Base-by-base conservation (phyloP, 148 eudicot genomes). In the Oxyria digyna region DNA sequence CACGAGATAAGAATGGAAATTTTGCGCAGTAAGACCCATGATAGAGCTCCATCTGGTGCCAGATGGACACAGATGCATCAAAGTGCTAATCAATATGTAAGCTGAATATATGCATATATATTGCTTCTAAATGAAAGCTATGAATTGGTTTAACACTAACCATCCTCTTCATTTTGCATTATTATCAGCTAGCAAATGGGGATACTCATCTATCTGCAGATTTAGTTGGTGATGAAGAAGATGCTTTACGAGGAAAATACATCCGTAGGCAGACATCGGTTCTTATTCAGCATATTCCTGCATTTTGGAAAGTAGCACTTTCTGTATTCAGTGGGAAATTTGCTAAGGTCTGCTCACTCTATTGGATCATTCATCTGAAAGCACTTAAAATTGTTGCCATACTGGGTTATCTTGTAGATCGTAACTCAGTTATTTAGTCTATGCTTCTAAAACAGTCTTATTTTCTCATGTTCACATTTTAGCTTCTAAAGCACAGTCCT, bases 311-410 rank as follows among this genome's bases (percentile, higher is more conserved):
- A 84, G 91, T 84, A 67, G 84, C 96, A 27, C 78, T 83, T 67
- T 88, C 99, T 73, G 97, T 94, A 75, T 94, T 81, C 40, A 85
- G 86, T 79, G 96, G 97, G 67, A 94, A 94, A 78, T 94, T 94
- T 74, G 97, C 96, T 0, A 94, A 94, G 99, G 99, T 91, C 81
- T 52, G n/a, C 17, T 35, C 6, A 5, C 0, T n/a, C 7, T 59
- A 29, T 59, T 26, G 4, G 21, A 21, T 52, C 1, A 3, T n/a
- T n/a, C n/a, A n/a, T n/a, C n/a, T n/a, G n/a, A n/a, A 27, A 50
- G 21, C 20, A 1, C 57, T 10, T 50, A 10, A 42, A 8, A 23
- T 8, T 50, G 27, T 23, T 21, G 12, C 13, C 57, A 50, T 27
- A 55, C 26, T 4, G 32, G 4, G 12, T 55, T 3, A 10, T 11